Conservation (phyloP, 495 filamentous ascomycete genomes). For the Choiromyces venosus region DNA sequence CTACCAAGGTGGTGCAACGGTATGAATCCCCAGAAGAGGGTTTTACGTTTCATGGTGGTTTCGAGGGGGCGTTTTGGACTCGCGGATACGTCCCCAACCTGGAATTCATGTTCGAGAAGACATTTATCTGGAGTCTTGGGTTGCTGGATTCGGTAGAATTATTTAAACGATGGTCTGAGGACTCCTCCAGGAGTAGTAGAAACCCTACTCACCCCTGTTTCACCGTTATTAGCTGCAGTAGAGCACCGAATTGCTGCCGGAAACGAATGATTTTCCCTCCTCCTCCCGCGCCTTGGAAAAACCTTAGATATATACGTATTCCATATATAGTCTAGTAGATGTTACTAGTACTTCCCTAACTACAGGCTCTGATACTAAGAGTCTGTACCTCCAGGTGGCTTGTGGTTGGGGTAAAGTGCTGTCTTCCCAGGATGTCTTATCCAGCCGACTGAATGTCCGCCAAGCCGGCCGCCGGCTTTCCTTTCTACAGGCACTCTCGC, state of each 20-base stretch:
- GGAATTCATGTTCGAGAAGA: background rate
- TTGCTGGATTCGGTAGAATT: background rate
- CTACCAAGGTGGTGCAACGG: background rate
- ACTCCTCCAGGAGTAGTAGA: background rate
- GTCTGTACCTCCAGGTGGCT: too few relatives aligned
- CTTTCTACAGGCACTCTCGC: too few relatives aligned
- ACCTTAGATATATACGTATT: background rate
- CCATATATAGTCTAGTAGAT: background rate
- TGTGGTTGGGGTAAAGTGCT: too few relatives aligned
- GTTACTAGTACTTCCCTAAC: background rate
- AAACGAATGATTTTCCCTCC: background rate
- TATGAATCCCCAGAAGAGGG: background rate
- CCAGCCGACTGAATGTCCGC: background rate
- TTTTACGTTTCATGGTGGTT: background rate
- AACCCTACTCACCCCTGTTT: background rate
- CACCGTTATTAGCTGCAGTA: background rate
- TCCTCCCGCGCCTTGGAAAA: background rate
- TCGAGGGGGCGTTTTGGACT: background rate
- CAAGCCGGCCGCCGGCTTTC: background rate
- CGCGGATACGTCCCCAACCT: background rate
- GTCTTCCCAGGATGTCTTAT: too few relatives aligned
- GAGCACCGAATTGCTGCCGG: background rate
- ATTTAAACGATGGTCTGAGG: background rate
- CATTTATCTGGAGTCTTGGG: background rate
- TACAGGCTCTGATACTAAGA: background rate